Base-by-base conservation (phyloP, 192 early-diverging fungal genomes). In the Coemansia sp. region DNA sequence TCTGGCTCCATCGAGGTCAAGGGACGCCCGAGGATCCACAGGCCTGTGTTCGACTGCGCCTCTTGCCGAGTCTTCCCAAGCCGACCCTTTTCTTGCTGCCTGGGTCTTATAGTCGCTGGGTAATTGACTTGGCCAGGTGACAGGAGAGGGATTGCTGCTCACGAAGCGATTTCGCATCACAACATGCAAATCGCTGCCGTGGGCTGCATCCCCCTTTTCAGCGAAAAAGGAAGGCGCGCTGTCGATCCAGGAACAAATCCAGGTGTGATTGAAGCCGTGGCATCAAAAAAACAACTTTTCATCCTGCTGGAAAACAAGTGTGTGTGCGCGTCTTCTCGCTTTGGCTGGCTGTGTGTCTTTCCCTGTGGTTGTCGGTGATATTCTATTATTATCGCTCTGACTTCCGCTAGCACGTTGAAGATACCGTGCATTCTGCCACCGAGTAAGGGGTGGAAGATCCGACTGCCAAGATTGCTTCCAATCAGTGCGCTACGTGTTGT, bases 161-260 rank as follows among this genome's bases (percentile, higher is more conserved):
- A 55, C n/a, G 52, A 31, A 26, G 52, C 52, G 52, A 55, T 55
- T 31, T 31, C 25, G 14, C 52, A 31, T 55, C 52, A 33, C 52
- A 28, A 55, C 52, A 28, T 55, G 52, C 52, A 55, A 55, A 55
- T 55, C 52, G 52, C 52, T 55, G 52, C 28, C 16, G 26, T n/a
- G 26, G 6, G 52, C 28, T 55, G 14, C 48, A 21, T 55, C 52
- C 52, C 25, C 52, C 52, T 55, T 55, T 55, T 33, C 25, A 26
- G 20, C 11, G 12, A 26, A 55, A 28, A 11, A 26, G 48, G 11
- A 26, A 14, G 48, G 48, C 23, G 48, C 12, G 25, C 25, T 52
- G 48, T 52, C 52, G 26, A 55, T 55, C 52, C 52, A 55, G 52
- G 52, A 55, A 55, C 52, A 31, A 55, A 55, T 31, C 28, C 12